Evolutionary conservation across 768 basidiomycete genomes (phyloP), one percentile per base, ranked within the genome.

Genomic region (Rhizopogon sp.): DNA sequence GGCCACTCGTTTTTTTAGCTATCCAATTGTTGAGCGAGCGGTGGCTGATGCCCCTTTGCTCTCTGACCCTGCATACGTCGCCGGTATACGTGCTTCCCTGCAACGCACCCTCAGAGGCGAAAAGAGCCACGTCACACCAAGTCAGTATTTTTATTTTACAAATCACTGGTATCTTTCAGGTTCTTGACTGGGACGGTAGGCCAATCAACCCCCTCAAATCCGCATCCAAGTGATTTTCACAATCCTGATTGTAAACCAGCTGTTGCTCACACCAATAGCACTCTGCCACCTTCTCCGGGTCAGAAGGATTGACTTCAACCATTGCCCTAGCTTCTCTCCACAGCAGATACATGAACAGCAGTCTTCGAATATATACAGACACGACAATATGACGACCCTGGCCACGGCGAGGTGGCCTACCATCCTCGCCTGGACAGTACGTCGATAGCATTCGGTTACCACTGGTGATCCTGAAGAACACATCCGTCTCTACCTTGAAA

Each of bases 21-120:
- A 82, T 66, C 85, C 85, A 16, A 71, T 86, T 28, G 76, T 87
- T 29, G 84, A 87, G 57, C 81, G 84, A 16, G 83, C 84, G 10
- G 79, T 82, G 3, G 72, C 72, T 33, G 81, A 80, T 42, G 70
- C 76, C 5, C 74, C 73, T 50, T 70, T 76, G 50, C 71, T 83
- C 31, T 75, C 76, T n/a, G 79, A 84, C 56, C 62, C 70, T 11
- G 58, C 72, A 11, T 81, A 84, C 62, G 58, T 73, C 3, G 70
- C 72, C 52, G 72, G 68, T 40, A 72, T 84, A 45, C 74, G 70
- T 45, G 59, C 59, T 16, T 76, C 76, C 6, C 55, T 82, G 13
- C 68, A 77, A 50, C 78, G 74, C 17, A 77, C 81, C 53, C 67
- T 84, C 51, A 73, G 69, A 52, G 52, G 43, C n/a, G 13, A 41